phyloP scores from a whole-genome alignment of 805 yeast genomes.

The Saturnispora hagleri region DNA sequence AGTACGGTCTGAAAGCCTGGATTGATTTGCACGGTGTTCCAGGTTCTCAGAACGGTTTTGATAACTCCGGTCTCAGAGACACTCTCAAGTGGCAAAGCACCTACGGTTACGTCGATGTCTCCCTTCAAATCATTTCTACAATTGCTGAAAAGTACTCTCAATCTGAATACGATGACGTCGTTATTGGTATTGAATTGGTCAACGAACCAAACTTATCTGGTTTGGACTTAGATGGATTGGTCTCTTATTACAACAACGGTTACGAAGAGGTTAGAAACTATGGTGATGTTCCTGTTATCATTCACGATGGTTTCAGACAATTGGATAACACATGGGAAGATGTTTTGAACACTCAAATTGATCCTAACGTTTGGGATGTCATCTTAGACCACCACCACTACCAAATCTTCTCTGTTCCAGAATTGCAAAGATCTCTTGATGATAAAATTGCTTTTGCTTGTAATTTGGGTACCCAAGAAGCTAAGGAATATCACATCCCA shows the following conservation, averaged over 20 bases:
- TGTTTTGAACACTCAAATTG: conserved; percentile 33
- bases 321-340: conserved; percentile 53
- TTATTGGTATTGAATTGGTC: conserved; percentile 74
- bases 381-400: conserved; percentile 86
- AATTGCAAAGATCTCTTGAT: conserved; percentile 49
- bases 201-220: conserved; percentile 84
- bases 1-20: conserved; percentile 55
- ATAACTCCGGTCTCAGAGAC: conserved; percentile 71
- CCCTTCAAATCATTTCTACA: conserved; percentile 44
- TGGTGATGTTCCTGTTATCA: conserved; percentile 35
- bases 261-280: conserved; percentile 53
- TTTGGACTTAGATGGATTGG: conserved; percentile 48
- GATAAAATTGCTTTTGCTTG: conserved; percentile 51
- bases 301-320: conserved; percentile 70
- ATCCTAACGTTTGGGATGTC: conserved; percentile 42
- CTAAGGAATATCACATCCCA: conserved; percentile 57
- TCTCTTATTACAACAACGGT: conserved; percentile 52
- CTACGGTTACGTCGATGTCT: conserved; percentile 34
- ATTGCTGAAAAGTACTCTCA: conserved; percentile 59
- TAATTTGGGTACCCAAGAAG: conserved; percentile 35
- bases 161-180: conserved; percentile 53
- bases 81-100: conserved; percentile 43
- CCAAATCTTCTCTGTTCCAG: conserved; percentile 66
- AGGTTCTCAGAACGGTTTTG: conserved; percentile 82
- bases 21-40: conserved; percentile 76